Evolutionary conservation across 2,329 filamentous ascomycete genomes (phyloP).

Genomic region (Ophiostoma angusticollis): DNA sequence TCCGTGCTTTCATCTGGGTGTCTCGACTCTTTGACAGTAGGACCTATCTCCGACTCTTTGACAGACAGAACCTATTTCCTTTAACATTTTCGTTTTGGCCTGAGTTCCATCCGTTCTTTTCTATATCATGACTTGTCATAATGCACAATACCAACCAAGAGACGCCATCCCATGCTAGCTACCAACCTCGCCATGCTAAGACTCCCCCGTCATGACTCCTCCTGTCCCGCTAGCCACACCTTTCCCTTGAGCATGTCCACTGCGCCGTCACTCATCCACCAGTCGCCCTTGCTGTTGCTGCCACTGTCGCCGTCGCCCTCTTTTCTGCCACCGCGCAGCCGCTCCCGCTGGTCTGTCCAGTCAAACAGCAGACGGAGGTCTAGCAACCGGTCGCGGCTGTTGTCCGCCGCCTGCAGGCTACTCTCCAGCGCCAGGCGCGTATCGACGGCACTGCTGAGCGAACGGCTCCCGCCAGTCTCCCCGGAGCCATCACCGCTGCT

Average conservation of each 20-base stretch:
- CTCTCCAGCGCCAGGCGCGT: constrained; percentile 53
- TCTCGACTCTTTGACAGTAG: no score
- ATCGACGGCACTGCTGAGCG: constrained; percentile 44
- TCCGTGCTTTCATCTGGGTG: no score
- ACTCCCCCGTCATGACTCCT: no score
- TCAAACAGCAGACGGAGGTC: constrained; percentile 41
- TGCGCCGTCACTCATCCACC: constrained; percentile 44
- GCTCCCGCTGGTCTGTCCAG: constrained; percentile 36
- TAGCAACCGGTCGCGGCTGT: constrained; percentile 29
- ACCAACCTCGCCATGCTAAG: no score
- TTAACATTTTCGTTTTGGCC: no score
- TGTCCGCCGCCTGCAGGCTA: constrained; percentile 29
- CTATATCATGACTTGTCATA: no score
- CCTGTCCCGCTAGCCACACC: constrained; percentile 37
- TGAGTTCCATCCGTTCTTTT: no score
- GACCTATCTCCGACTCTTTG: no score
- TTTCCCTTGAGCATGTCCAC: constrained; percentile 43
- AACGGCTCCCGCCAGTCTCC: constrained; percentile 32
- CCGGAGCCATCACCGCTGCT: constrained; percentile 19
- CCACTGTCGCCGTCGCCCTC: background rate
- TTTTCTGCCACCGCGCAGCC: constrained; percentile 12
- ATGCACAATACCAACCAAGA: no score
- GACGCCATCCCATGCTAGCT: no score
- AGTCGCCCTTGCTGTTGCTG: constrained; percentile 20
- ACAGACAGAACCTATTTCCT: no score